Evolutionary conservation across 1,284 basidiomycete species (phyloP).

Genomic region (Pseudozyma flocculosa): DNA sequence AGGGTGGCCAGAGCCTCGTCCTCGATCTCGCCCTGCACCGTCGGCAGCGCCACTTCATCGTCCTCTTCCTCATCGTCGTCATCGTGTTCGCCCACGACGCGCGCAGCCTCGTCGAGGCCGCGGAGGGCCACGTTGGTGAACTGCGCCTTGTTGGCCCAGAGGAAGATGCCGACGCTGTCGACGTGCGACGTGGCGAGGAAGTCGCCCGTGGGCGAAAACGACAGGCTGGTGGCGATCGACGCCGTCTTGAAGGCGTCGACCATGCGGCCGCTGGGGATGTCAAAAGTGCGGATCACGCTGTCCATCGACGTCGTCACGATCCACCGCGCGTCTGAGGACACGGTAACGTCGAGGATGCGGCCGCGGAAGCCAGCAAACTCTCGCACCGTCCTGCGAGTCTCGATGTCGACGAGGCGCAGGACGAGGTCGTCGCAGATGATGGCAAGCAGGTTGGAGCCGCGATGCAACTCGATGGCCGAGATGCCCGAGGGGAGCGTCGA

Average conservation of each 20-base stretch:
- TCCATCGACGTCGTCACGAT: constrained; percentile 84
- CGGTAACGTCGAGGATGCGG: constrained; percentile 59
- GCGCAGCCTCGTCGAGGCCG: constrained; percentile 74
- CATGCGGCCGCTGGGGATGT: constrained; percentile 86
- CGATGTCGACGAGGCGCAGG: constrained; percentile 84
- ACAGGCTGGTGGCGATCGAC: constrained; percentile 84
- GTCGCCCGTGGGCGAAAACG: constrained; percentile 92
- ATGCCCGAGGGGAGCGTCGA: constrained; percentile 70
- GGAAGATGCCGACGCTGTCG: constrained; percentile 86
- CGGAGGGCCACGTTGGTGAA: constrained; percentile 82
- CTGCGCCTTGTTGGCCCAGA: constrained; percentile 97
- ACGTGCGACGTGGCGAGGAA: constrained; percentile 94
- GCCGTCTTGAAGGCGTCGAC: constrained; percentile 89
- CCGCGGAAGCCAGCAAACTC: constrained; percentile 65
- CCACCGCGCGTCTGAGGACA: constrained; percentile 93
- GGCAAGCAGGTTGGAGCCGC: constrained; percentile 82
- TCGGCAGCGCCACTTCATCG: constrained; percentile 21
- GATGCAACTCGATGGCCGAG: constrained; percentile 74
- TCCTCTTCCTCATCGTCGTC: constrained; percentile 8
- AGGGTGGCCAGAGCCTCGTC: constrained; percentile 74
- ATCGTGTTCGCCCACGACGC: constrained; percentile 59
- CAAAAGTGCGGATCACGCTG: constrained; percentile 89
- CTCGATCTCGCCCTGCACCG: constrained; percentile 34
- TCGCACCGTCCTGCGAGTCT: constrained; percentile 82
- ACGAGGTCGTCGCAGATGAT: constrained; percentile 80